Conservation (phyloP, 441 rosid genomes). For the Corymbia citriodora region DNA sequence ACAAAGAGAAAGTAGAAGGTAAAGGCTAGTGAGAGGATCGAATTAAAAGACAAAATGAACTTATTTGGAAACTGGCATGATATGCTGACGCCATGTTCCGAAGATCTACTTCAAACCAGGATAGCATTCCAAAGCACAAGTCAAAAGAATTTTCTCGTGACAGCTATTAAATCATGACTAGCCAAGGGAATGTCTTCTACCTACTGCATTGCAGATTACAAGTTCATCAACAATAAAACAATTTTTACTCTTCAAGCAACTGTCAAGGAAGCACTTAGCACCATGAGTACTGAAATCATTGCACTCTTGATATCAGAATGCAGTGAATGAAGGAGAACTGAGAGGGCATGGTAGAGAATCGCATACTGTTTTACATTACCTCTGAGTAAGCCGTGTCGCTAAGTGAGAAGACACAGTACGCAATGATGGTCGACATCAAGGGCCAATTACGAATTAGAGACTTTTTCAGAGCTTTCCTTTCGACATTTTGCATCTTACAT, state of each 20-base stretch:
- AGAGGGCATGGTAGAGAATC: not conserved
- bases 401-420: conserved; percentile 71
- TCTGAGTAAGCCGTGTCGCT: conserved; percentile 92
- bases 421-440: conserved; percentile 66
- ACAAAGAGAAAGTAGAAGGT: not conserved
- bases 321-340: not conserved
- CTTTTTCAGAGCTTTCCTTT: conserved; percentile 14
- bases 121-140: not conserved
- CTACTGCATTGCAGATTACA: not conserved
- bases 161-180: not conserved
- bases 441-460: conserved; percentile 74
- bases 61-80: not conserved
- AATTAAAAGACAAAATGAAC: not conserved
- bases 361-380: conserved; percentile 24
- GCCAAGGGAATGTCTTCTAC: not conserved
- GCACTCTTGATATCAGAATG: not conserved
- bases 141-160: not conserved
- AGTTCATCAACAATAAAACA: not conserved
- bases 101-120: not conserved
- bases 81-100: not conserved
- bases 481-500: conserved; percentile 9
- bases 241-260: not conserved
- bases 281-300: not conserved
- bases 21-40: not conserved
- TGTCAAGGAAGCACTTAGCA: not conserved